These are phyloP conservation scores for Pyrenophora tritici-repentis DNA, from an alignment of 2,329 filamentous ascomycete species.

Conservation along the genomic window DNA sequence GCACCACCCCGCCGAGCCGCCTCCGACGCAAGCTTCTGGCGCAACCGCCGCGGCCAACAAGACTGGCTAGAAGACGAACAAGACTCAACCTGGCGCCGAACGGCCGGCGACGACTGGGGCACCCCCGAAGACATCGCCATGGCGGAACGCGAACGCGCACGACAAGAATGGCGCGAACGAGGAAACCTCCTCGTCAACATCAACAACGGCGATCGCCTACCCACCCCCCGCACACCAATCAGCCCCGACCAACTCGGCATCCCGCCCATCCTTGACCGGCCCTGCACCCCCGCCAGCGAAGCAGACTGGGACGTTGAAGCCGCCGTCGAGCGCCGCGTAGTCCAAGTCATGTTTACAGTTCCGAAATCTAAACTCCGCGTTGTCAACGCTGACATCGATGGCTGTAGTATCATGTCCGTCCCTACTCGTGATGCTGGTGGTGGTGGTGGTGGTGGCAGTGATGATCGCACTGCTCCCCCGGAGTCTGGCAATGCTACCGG, in stretches of 20 bases:
- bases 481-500: not conserved
- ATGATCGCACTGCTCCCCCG: not conserved
- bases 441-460: not conserved
- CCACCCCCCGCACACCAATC: conserved; percentile 37
- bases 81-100: conserved; percentile 37
- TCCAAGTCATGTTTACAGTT: conserved; percentile 84
- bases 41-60: conserved; percentile 49
- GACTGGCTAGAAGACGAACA: conserved; percentile 49
- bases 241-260: conserved; percentile 28
- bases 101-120: conserved; percentile 46
- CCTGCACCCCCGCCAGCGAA: conserved; percentile 45
- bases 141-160: conserved; percentile 37
- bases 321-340: conserved; percentile 53
- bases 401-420: conserved; percentile 33
- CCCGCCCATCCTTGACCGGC: conserved; percentile 18
- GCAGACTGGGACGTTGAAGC: conserved; percentile 58
- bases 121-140: conserved; percentile 40
- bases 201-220: conserved; percentile 31
- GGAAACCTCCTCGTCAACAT: conserved; percentile 39
- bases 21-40: conserved; percentile 52
- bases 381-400: conserved; percentile 66
- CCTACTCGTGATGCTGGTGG: conserved; percentile 12
- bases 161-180: conserved; percentile 39
- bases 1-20: conserved; percentile 49
- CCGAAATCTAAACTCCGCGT: conserved; percentile 84